phyloP scores from a whole-genome alignment of 1,139 yeast genomes.

The Taphrina pruni region DNA sequence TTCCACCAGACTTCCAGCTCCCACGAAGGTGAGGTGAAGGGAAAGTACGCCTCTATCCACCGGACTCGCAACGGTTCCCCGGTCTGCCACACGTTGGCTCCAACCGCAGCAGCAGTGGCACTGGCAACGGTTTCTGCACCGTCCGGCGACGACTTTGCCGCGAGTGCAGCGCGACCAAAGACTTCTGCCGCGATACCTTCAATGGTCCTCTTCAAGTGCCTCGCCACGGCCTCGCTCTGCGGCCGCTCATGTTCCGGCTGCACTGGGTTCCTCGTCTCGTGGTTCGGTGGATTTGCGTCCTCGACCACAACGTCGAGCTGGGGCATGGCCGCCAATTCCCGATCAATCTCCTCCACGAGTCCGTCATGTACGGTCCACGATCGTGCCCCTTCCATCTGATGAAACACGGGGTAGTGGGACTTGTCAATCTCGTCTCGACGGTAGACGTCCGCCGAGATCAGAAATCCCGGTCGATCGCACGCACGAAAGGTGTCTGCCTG shows the following conservation, averaged over 20 bases:
- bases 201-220: constrained; percentile 81
- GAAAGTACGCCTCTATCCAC: constrained; percentile 96
- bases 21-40: constrained; percentile 99
- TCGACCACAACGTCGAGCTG: constrained; percentile 71
- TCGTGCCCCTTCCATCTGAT: constrained; percentile 97
- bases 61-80: constrained; percentile 75
- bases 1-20: constrained; percentile 99
- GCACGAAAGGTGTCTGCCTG: constrained; percentile 63
- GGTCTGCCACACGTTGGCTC: constrained; percentile 53
- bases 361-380: constrained; percentile 68
- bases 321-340: constrained; percentile 35
- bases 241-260: constrained; percentile 73
- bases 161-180: constrained; percentile 72
- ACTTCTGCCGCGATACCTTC: constrained; percentile 84
- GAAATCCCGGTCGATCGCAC: constrained; percentile 79
- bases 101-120: constrained; percentile 53
- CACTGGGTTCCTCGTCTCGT: constrained; percentile 70
- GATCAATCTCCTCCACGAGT: constrained; percentile 54
- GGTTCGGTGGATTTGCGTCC: constrained; percentile 67
- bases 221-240: constrained; percentile 71
- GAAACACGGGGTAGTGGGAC: constrained; percentile 96
- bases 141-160: constrained; percentile 67
- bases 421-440: constrained; percentile 93
- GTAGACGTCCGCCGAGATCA: constrained; percentile 94
- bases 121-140: constrained; percentile 48